Conservation (phyloP, 345 rosid species). For the Mallotus nudiflorus region DNA sequence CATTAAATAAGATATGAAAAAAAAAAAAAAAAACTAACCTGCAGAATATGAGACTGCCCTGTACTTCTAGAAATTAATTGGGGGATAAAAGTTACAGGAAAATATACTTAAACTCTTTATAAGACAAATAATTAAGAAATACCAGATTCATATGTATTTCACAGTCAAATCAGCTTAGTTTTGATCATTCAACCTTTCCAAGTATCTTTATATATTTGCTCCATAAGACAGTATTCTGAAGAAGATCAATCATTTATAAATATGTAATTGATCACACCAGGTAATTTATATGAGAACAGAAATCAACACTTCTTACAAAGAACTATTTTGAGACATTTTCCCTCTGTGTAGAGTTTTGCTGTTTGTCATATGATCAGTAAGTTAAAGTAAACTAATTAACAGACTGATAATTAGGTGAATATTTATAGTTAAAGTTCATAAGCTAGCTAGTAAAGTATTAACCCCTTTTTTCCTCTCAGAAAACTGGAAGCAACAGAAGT, state of each 20-base stretch:
- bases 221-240: neutral
- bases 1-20: neutral
- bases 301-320: neutral
- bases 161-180: neutral
- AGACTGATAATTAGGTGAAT: too few relatives aligned
- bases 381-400: too few relatives aligned
- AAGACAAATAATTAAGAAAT: neutral
- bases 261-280: neutral
- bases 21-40: neutral
- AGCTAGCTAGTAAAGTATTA: too few relatives aligned
- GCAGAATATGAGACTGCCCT: neutral
- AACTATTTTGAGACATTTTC: neutral
- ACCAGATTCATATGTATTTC: neutral
- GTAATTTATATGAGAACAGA: neutral
- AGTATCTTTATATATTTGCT: too few relatives aligned
- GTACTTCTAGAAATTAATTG: neutral
- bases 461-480: too few relatives aligned
- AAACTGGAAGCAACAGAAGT: neutral
- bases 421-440: too few relatives aligned
- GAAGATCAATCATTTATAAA: neutral
- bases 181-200: neutral
- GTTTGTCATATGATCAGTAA: too few relatives aligned
- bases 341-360: neutral
- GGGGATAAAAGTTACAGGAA: too few relatives aligned
- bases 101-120: neutral